Percentiles rank a stretch among this genome's conserved stretches.
Evolutionary conservation across 2,329 filamentous ascomycete genomes (phyloP).

Genomic region (Magnaporthiopsis incrustans): DNA sequence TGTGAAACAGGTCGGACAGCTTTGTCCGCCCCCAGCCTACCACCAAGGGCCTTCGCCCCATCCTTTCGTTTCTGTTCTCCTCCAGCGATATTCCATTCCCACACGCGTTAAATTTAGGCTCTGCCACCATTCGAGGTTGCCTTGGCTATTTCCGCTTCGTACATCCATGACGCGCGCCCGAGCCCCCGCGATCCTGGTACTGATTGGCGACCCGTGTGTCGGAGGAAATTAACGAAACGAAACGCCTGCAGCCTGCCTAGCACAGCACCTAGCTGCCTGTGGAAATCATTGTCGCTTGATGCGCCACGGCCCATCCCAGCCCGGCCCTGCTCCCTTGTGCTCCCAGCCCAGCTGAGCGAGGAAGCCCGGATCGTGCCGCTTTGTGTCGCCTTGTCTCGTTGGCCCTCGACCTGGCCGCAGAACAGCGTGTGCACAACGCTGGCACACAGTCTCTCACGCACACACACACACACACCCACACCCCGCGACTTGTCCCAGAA

Average conservation of each 20-base stretch:
- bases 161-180: background rate
- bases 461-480: background rate
- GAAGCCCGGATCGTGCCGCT: background rate
- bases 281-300: background rate
- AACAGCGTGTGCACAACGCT: background rate
- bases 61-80: background rate
- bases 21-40: background rate
- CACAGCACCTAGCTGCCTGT: background rate
- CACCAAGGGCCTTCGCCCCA: background rate
- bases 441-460: background rate
- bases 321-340: background rate
- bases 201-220: background rate
- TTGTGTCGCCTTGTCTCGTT: background rate
- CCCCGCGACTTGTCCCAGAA: background rate
- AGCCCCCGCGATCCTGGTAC: background rate
- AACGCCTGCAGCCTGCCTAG: background rate
- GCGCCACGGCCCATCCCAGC: background rate
- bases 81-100: background rate
- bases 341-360: background rate
- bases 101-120: background rate
- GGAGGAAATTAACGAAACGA: background rate
- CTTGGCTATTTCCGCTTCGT: background rate
- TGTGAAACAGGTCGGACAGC: background rate
- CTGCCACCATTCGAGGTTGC: background rate
- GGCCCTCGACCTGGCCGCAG: background rate